Evolutionary conservation across 495 filamentous ascomycete genomes (phyloP).

Genomic region (Daldinia childiae): DNA sequence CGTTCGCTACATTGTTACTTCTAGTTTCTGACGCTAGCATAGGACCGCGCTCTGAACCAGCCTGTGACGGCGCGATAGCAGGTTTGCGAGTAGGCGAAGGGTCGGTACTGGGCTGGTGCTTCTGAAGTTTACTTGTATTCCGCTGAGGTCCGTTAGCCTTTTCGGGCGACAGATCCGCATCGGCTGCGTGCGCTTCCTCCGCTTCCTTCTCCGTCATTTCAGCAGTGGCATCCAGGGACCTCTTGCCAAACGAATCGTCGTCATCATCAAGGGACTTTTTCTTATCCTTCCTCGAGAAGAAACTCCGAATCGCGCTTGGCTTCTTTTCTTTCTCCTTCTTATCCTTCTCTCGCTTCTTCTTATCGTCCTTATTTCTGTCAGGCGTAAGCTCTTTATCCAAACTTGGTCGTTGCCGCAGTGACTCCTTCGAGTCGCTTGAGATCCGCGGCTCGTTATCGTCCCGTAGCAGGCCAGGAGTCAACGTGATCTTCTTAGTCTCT

Average conservation of each 20-base stretch:
- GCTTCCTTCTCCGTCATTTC: conserved; percentile 55
- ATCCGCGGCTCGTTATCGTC: conserved; percentile 74
- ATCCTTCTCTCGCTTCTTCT: conserved; percentile 68
- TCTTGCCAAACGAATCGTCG: conserved; percentile 73
- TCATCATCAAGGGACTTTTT: conserved; percentile 75
- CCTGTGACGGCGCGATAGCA: conserved; percentile 30
- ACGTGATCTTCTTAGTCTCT: conserved; percentile 95
- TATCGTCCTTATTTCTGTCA: conserved; percentile 65
- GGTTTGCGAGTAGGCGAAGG: conserved; percentile 62
- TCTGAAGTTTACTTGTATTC: conserved; percentile 78
- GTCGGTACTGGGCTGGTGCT: conserved; percentile 65
- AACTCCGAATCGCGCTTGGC: conserved; percentile 85
- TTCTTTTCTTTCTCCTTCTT: conserved; percentile 94
- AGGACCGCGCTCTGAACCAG: conserved; percentile 42
- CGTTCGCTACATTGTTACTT: conserved; percentile 55
- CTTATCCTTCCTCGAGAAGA: conserved; percentile 96
- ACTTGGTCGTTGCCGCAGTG: conserved; percentile 57
- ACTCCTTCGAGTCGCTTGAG: conserved; percentile 72
- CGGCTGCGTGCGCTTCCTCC: conserved; percentile 55
- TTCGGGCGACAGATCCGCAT: conserved; percentile 45
- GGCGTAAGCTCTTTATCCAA: conserved; percentile 61
- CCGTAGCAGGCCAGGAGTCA: conserved; percentile 93
- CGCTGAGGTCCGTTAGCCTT: conserved; percentile 58
- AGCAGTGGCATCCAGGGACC: conserved; percentile 57
- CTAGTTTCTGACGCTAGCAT: conserved; percentile 49